phyloP scores from a whole-genome alignment of 179 eudicot genomes.

The Beta macrorhiza region DNA sequence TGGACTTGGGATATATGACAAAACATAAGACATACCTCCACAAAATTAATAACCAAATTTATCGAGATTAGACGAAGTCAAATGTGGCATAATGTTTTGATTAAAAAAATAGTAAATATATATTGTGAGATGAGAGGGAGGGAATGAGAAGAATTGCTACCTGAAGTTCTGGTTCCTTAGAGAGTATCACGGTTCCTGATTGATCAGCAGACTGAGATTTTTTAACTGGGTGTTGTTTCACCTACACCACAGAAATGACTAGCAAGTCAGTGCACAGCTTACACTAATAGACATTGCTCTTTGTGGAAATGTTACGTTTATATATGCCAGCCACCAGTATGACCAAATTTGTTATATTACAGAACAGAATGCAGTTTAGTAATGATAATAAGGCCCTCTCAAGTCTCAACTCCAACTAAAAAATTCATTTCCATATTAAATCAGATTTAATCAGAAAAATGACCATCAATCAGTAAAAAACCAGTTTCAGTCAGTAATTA shows the following conservation, averaged over 20 bases:
- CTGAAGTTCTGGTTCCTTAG: conserved; percentile 88
- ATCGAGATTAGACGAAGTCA: background rate
- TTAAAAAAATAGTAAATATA: background rate
- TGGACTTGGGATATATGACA: too few relatives aligned
- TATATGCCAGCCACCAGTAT: background rate
- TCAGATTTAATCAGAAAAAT: too few relatives aligned
- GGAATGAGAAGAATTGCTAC: conserved; percentile 28
- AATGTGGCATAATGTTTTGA: background rate
- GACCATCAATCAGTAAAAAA: too few relatives aligned
- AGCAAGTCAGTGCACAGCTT: background rate
- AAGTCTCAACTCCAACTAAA: too few relatives aligned
- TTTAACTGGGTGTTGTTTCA: conserved; percentile 85
- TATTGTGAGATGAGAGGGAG: background rate
- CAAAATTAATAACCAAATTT: background rate
- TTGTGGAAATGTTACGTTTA: background rate
- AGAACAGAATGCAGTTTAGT: background rate
- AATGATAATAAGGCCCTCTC: background rate
- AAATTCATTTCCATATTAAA: too few relatives aligned
- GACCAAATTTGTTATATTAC: background rate
- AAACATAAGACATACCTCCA: too few relatives aligned
- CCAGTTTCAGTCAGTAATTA: too few relatives aligned
- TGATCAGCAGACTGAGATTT: conserved; percentile 79
- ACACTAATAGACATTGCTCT: background rate
- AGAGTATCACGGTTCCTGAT: conserved; percentile 79
- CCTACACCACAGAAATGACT: conserved; percentile 35